Percentiles rank a stretch among this genome's conserved stretches.
Evolutionary conservation across 2,329 filamentous ascomycete genomes (phyloP).

Genomic region (Aspergillus chevalieri): DNA sequence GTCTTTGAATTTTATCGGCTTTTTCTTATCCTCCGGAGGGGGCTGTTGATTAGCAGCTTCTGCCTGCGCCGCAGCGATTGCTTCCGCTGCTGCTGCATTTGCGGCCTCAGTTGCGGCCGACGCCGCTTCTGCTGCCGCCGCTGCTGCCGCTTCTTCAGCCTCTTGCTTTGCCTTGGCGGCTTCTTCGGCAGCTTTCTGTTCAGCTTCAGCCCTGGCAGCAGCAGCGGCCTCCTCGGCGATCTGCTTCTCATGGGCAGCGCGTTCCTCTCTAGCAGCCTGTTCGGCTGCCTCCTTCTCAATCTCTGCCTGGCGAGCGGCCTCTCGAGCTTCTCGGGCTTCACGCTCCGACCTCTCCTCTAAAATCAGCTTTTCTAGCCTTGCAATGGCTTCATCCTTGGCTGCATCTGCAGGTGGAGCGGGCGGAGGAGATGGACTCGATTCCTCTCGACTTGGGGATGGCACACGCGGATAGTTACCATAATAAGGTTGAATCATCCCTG

Average conservation of each 20-base stretch:
- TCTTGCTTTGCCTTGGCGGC: slow-evolving; percentile 43
- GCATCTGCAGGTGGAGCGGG: slow-evolving; percentile 42
- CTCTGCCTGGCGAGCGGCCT: slow-evolving; percentile 35
- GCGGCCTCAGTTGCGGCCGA: slow-evolving; percentile 33
- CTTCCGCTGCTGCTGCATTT: slow-evolving; percentile 30
- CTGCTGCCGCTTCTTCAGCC: slow-evolving; percentile 37
- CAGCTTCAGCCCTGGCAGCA: slow-evolving; percentile 46
- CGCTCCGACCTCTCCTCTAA: slow-evolving; percentile 39
- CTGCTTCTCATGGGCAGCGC: slow-evolving; percentile 36
- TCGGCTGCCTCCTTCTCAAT: slow-evolving; percentile 49
- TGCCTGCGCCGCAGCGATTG: slow-evolving; percentile 26
- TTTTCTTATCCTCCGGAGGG: slow-evolving; percentile 54
- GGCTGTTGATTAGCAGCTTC: slow-evolving; percentile 24
- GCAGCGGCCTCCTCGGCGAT: slow-evolving; percentile 39
- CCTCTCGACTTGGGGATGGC: slow-evolving; percentile 26
- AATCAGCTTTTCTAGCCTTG: slow-evolving; percentile 56
- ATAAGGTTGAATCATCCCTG: slow-evolving; percentile 31
- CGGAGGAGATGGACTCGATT: slow-evolving; percentile 18
- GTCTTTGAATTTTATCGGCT: slow-evolving; percentile 84
- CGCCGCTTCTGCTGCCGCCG: slow-evolving; percentile 34
- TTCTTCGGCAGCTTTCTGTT: slow-evolving; percentile 41
- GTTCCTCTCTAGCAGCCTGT: slow-evolving; percentile 26
- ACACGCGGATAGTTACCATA: slow-evolving; percentile 31
- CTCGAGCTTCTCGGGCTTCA: slow-evolving; percentile 32
- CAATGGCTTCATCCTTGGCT: slow-evolving; percentile 51